Evolutionary conservation across 1,284 basidiomycete genomes (phyloP), one percentile per base, ranked within the genome.

Genomic region (Wallemia hederae): DNA sequence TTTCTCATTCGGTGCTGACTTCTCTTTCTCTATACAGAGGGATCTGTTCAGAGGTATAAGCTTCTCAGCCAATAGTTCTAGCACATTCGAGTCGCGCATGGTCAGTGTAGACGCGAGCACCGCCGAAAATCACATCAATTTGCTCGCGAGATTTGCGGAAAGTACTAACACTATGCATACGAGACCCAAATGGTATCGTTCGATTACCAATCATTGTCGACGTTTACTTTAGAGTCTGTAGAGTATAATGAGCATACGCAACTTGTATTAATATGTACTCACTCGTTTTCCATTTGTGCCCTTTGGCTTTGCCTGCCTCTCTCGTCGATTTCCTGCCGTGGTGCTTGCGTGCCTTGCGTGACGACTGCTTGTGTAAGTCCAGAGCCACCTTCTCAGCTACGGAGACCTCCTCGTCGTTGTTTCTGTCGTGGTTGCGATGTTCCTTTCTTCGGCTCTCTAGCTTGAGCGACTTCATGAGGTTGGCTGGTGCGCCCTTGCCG

Each of bases 201-300:
- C 39, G 39, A 11, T 49, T 49, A 49, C 39, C 39, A 49, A 22
- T 49, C 39, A n/a, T 49, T 49, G 39, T 49, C 39, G 19, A 49
- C 39, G 39, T 49, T 49, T 11, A 49, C n/a, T 49, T 49, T 49
- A 11, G 39, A 9, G n/a, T 49, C 39, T 49, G 19, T n/a, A n/a
- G n/a, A n/a, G n/a, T n/a, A n/a, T n/a, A n/a, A n/a, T n/a, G n/a
- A n/a, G n/a, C n/a, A n/a, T n/a, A n/a, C n/a, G n/a, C 29, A 7
- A 31, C 17, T 31, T 31, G 17, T 31, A 17, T 31, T 7, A 7
- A 31, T 17, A 17, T 49, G n/a, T 22, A 49, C 39, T 49, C 39
- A 49, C 85, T 83, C 66, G 79, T 78, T 72, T 88, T 90, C 63
- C 81, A 83, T 70, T 91, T 90, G 68, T 83, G 85, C 19, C 88